Conservation (phyloP, 208 protist genomes). For the Porcisia hertigi region DNA sequence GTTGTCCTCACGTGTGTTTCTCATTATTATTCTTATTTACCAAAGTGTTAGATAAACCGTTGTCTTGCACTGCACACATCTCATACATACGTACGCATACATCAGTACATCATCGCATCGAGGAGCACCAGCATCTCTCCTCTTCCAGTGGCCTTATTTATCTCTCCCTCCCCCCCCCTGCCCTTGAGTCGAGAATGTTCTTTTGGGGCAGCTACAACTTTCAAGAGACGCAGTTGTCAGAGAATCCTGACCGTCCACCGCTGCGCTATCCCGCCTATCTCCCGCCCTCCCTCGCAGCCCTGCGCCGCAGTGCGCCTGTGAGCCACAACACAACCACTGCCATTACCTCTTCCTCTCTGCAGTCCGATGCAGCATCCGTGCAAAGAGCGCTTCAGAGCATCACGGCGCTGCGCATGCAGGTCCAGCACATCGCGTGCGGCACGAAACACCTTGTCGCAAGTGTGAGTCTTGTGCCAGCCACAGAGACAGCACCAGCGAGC, state of each 20-base stretch:
- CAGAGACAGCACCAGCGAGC: background rate
- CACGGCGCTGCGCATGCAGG: constrained; percentile 30
- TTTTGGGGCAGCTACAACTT: constrained; percentile 90
- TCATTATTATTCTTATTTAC: background rate
- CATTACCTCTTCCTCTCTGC: constrained; percentile 7
- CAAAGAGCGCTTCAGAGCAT: constrained; percentile 17
- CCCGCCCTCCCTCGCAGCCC: constrained; percentile 45
- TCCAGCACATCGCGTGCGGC: constrained; percentile 50
- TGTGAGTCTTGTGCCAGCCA: constrained; percentile 19
- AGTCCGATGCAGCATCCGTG: constrained; percentile 16
- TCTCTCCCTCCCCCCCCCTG: background rate
- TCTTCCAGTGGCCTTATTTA: background rate
- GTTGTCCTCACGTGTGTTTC: background rate
- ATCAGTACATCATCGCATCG: background rate
- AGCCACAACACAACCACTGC: background rate
- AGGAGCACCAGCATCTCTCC: background rate
- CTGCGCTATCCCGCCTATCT: constrained; percentile 74
- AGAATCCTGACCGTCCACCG: constrained; percentile 42
- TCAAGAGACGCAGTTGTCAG: constrained; percentile 47
- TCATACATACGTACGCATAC: background rate
- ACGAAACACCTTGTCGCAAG: constrained; percentile 60
- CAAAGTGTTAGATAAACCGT: background rate
- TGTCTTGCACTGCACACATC: background rate
- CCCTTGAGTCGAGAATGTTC: constrained; percentile 47
- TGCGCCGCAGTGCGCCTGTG: constrained; percentile 12